These are phyloP conservation scores for Coniochaeta sp. DNA, from an alignment of 2,329 filamentous ascomycete genomes.

Conservation along the genomic window DNA sequence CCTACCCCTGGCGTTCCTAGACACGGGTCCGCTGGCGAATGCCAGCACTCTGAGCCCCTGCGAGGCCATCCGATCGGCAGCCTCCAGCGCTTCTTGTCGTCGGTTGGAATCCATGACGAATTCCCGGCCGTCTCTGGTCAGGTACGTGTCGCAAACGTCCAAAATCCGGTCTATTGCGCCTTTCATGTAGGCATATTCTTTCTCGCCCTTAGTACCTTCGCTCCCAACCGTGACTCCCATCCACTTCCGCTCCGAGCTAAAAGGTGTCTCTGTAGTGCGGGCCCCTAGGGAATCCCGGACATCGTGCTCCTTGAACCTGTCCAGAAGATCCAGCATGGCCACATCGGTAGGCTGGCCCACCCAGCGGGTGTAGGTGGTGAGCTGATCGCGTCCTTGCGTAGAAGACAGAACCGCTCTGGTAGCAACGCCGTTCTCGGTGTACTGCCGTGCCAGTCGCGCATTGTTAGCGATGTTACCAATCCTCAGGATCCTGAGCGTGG, in stretches of 20 bases:
- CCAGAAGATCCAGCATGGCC: slow-evolving; percentile 88
- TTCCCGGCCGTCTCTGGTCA: slow-evolving; percentile 80
- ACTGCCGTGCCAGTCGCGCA: slow-evolving; percentile 67
- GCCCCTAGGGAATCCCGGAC: slow-evolving; percentile 79
- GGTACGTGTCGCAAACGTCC: slow-evolving; percentile 81
- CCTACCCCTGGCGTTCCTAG: slow-evolving; percentile 36
- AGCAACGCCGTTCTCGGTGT: slow-evolving; percentile 63
- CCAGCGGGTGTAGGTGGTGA: slow-evolving; percentile 73
- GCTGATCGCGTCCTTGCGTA: slow-evolving; percentile 60
- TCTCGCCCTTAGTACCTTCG: slow-evolving; percentile 49
- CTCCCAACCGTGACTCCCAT: slow-evolving; percentile 88
- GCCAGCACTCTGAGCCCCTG: slow-evolving; percentile 86
- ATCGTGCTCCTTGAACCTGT: slow-evolving; percentile 87
- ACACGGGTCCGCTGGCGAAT: slow-evolving; percentile 77
- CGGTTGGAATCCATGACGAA: slow-evolving; percentile 73
- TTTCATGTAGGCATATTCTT: slow-evolving; percentile 89
- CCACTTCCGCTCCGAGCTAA: slow-evolving; percentile 97
- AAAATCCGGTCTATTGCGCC: slow-evolving; percentile 86
- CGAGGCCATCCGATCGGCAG: slow-evolving; percentile 79
- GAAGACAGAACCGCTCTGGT: slow-evolving; percentile 80
- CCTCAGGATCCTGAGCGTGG: slow-evolving; percentile 73
- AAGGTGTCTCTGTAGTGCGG: slow-evolving; percentile 79
- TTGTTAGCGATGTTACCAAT: slow-evolving; percentile 98
- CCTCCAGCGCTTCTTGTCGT: slow-evolving; percentile 66
- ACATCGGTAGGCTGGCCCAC: slow-evolving; percentile 96